phyloP scores from a whole-genome alignment of 2,329 filamentous ascomycete genomes.

The Bertia moriformis region DNA sequence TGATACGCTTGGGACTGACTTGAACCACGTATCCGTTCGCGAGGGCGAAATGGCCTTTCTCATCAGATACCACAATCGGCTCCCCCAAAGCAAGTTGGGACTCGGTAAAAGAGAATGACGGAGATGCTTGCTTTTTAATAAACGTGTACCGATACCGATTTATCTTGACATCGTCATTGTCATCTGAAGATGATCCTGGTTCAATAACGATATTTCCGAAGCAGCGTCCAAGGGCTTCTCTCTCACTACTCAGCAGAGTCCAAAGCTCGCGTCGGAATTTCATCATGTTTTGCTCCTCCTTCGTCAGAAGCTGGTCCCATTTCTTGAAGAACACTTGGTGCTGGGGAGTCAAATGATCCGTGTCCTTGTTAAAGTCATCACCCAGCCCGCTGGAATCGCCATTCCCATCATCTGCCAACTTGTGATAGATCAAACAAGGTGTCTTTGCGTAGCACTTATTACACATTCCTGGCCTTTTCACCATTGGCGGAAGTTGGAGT shows the following conservation, averaged over 20 bases:
- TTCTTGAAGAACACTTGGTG: slow-evolving; percentile 56
- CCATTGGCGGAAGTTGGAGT: slow-evolving; percentile 44
- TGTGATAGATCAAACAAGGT: slow-evolving; percentile 58
- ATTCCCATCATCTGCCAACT: slow-evolving; percentile 49
- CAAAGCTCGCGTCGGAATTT: slow-evolving; percentile 56
- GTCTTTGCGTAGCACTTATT: slow-evolving; percentile 56
- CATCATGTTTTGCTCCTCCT: slow-evolving; percentile 56
- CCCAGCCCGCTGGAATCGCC: slow-evolving; percentile 48
- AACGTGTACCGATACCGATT: slow-evolving; percentile 58
- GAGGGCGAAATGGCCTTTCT: slow-evolving; percentile 58
- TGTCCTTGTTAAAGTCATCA: slow-evolving; percentile 47
- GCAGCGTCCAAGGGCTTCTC: slow-evolving; percentile 52
- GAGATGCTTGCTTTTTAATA: slow-evolving; percentile 31
- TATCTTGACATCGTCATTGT: slow-evolving; percentile 46
- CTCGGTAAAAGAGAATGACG: slow-evolving; percentile 49
- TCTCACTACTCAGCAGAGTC: slow-evolving; percentile 59
- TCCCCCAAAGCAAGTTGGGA: slow-evolving; percentile 56
- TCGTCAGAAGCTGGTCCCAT: slow-evolving; percentile 58
- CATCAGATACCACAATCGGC: slow-evolving; percentile 59
- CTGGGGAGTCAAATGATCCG: slow-evolving; percentile 37
- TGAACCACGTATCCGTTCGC: slow-evolving; percentile 58
- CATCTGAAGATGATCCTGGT: slow-evolving; percentile 38
- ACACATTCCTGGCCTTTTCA: slow-evolving; percentile 50
- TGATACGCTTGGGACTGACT: slow-evolving; percentile 40
- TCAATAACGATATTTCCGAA: slow-evolving; percentile 54